These are phyloP conservation scores for Stagonosporopsis rhizophila DNA, from an alignment of 2,329 filamentous ascomycete species.

Conservation along the genomic window DNA sequence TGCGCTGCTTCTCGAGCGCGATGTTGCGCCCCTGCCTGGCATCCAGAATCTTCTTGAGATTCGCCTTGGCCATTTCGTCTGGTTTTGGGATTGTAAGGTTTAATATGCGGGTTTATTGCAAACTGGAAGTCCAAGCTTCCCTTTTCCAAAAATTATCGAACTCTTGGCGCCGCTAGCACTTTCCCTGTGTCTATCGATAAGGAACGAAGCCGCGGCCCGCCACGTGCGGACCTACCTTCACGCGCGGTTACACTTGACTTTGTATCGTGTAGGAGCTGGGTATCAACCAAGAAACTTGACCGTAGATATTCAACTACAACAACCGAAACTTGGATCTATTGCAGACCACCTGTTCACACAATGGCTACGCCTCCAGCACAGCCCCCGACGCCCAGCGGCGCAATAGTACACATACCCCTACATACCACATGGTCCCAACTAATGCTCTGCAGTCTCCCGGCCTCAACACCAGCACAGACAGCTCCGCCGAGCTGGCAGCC, in stretches of 20 bases:
- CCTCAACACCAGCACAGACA: slow-evolving; percentile 33
- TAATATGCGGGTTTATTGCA: slow-evolving; percentile 5
- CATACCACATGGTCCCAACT: slow-evolving; percentile 1
- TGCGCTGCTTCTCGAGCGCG: slow-evolving; percentile 78
- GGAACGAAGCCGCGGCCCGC: slow-evolving; percentile 35
- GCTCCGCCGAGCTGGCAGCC: slow-evolving; percentile 69
- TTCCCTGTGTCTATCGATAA: slow-evolving; percentile 34
- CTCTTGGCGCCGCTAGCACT: slow-evolving; percentile 39
- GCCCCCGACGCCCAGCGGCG: slow-evolving; percentile 8
- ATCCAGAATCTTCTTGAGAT: slow-evolving; percentile 66
- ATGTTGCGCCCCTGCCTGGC: slow-evolving; percentile 69
- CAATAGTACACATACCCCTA: neutral
- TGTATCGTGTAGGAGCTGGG: neutral
- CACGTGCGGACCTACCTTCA: slow-evolving; percentile 26
- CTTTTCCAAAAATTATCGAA: slow-evolving; percentile 39
- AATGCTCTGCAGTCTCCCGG: slow-evolving; percentile 17
- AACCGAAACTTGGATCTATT: neutral
- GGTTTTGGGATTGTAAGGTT: neutral
- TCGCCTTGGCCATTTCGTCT: slow-evolving; percentile 55
- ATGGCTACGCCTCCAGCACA: slow-evolving; percentile 30
- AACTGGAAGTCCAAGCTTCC: slow-evolving; percentile 28
- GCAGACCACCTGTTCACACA: neutral
- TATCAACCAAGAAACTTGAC: neutral
- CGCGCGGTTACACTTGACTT: slow-evolving; percentile 1
- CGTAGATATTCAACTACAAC: neutral